phyloP scores from a whole-genome alignment of 2,329 filamentous ascomycete genomes.

The Trichothecium roseum region DNA sequence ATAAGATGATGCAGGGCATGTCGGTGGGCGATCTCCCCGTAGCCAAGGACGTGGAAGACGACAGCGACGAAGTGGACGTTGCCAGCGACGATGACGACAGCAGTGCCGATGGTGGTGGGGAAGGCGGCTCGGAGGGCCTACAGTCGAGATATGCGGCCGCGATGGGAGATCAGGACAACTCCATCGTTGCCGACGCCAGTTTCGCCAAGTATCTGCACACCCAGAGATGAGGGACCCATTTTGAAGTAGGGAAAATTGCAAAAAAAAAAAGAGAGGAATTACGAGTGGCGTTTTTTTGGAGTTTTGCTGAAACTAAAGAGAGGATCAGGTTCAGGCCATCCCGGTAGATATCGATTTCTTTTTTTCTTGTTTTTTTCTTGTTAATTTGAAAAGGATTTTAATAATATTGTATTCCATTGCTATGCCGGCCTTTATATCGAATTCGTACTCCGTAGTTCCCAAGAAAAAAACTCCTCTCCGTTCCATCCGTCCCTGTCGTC shows the following conservation, averaged over 20 bases:
- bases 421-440: no score
- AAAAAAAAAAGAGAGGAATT: no score
- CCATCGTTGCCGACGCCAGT: constrained; percentile 43
- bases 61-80: constrained; percentile 36
- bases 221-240: constrained; percentile 21
- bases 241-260: constrained; percentile 3
- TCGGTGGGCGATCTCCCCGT: constrained; percentile 25
- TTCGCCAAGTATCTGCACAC: constrained; percentile 50
- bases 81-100: constrained; percentile 50
- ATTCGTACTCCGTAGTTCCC: no score
- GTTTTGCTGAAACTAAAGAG: background rate
- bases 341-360: no score
- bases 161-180: constrained; percentile 47
- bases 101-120: constrained; percentile 48
- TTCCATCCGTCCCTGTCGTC: constrained; percentile 1
- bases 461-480: no score
- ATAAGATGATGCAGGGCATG: constrained; percentile 94
- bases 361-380: no score
- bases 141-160: constrained; percentile 70
- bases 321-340: background rate
- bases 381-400: no score
- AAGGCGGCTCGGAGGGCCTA: constrained; percentile 52
- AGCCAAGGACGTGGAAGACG: constrained; percentile 29
- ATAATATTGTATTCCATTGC: no score
- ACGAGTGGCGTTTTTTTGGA: no score